Evolutionary conservation across 306 rosid species (phyloP).

Genomic region (Quercus glauca): DNA sequence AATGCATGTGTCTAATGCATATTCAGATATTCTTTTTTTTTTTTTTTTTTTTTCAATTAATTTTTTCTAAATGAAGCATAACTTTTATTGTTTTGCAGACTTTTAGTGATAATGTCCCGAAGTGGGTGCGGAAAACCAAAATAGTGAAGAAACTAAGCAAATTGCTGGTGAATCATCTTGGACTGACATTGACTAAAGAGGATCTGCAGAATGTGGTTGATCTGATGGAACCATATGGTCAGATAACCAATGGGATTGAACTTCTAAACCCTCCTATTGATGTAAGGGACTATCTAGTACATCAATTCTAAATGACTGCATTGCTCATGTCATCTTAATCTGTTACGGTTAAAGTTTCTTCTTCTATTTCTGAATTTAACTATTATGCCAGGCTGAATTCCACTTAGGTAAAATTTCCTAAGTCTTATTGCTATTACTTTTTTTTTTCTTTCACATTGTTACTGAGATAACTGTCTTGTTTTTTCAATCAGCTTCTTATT

Average conservation of each 20-base stretch:
- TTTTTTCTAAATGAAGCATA: slow-evolving; percentile 19
- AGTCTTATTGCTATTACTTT: neutral
- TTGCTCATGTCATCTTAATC: slow-evolving; percentile 15
- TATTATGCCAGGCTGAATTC: neutral
- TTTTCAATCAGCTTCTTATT: neutral
- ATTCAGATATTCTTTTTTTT: neutral
- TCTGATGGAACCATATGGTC: slow-evolving; percentile 98
- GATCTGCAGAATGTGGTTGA: slow-evolving; percentile 86
- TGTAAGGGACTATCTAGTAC: slow-evolving; percentile 51
- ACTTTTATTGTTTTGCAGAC: slow-evolving; percentile 57
- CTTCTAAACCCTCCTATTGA: slow-evolving; percentile 84
- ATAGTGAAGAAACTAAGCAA: slow-evolving; percentile 45
- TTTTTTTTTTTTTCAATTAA: neutral
- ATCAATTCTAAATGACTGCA: slow-evolving; percentile 10
- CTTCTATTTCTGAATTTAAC: slow-evolving; percentile 19
- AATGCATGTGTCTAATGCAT: slow-evolving; percentile 13
- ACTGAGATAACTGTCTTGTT: neutral
- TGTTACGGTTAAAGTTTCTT: neutral
- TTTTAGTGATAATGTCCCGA: slow-evolving; percentile 62
- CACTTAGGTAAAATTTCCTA: slow-evolving; percentile 7
- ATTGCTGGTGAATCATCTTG: slow-evolving; percentile 81
- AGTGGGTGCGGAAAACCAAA: slow-evolving; percentile 63
- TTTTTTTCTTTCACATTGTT: neutral
- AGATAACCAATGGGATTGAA: slow-evolving; percentile 94
- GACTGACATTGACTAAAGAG: slow-evolving; percentile 68